These are phyloP conservation scores for Coemansia sp. DNA, from an alignment of 192 early-diverging fungal species.

Conservation along the genomic window DNA sequence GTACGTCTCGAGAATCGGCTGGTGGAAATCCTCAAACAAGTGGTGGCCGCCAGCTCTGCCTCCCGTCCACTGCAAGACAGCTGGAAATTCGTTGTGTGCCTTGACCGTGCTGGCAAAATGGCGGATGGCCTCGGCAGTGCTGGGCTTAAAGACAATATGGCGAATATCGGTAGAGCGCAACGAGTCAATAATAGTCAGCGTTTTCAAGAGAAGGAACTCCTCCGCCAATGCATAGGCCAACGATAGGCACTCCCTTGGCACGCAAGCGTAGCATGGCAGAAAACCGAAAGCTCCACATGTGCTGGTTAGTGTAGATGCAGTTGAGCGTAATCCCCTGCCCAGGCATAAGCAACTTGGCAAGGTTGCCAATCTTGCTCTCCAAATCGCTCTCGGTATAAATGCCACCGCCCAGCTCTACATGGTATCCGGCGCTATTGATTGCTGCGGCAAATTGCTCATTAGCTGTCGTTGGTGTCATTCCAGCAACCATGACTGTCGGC, in stretches of 20 bases:
- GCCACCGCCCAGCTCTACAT: slow-evolving; percentile 86
- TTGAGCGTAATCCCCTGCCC: too few species aligned
- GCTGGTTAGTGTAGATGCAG: too few species aligned
- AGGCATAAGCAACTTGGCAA: slow-evolving; percentile 66
- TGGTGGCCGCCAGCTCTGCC: slow-evolving; percentile 95
- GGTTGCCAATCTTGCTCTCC: slow-evolving; percentile 70
- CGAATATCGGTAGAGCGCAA: slow-evolving; percentile 74
- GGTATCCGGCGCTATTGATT: too few species aligned
- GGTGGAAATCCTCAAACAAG: too few species aligned
- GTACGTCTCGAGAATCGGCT: too few species aligned
- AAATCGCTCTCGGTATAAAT: slow-evolving; percentile 81
- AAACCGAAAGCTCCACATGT: slow-evolving; percentile 81
- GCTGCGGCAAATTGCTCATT: slow-evolving; percentile 81
- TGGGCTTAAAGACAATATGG: slow-evolving; percentile 83
- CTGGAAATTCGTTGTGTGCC: slow-evolving; percentile 76
- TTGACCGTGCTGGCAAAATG: slow-evolving; percentile 80
- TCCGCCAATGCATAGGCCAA: too few species aligned
- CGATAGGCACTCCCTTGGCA: too few species aligned
- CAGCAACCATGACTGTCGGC: too few species aligned
- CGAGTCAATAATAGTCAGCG: slow-evolving; percentile 71
- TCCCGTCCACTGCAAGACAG: slow-evolving; percentile 95
- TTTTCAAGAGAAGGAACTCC: slow-evolving; percentile 76
- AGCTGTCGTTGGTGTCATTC: slow-evolving; percentile 89
- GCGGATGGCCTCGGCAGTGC: slow-evolving; percentile 73
- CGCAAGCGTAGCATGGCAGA: slow-evolving; percentile 77